Evolutionary conservation across 768 basidiomycete genomes (phyloP).

Genomic region (Collybiopsis confluens): DNA sequence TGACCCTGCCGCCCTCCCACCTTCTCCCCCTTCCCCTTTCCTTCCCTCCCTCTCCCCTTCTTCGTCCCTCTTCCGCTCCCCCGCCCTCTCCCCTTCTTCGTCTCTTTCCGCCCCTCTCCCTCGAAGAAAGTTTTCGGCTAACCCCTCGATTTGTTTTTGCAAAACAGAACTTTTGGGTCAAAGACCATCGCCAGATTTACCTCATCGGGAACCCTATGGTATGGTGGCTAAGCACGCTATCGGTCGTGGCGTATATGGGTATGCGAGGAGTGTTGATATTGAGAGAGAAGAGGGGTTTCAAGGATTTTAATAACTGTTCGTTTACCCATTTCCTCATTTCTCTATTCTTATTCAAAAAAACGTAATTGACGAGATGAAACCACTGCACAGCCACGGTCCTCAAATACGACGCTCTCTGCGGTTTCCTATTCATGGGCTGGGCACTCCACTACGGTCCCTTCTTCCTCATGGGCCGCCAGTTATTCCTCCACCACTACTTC

Average conservation of each 20-base stretch:
- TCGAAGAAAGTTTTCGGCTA: too few relatives aligned
- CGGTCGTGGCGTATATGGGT: conserved; percentile 62
- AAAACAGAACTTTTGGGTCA: conserved; percentile 99
- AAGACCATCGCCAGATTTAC: conserved; percentile 93
- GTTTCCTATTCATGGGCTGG: conserved; percentile 93
- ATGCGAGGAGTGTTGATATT: conserved; percentile 80
- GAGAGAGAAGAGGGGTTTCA: conserved; percentile 84
- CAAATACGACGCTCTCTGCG: conserved; percentile 88
- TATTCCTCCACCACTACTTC: conserved; percentile 98
- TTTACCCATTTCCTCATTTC: conserved; percentile 8
- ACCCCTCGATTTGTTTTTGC: too few relatives aligned
- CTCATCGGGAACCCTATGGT: conserved; percentile 91
- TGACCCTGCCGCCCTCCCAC: too few relatives aligned
- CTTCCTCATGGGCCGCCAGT: conserved; percentile 94
- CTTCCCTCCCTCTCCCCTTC: too few relatives aligned
- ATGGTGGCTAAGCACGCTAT: conserved; percentile 82
- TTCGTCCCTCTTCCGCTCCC: too few relatives aligned
- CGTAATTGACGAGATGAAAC: background rate
- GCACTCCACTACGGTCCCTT: conserved; percentile 92
- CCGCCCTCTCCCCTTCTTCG: too few relatives aligned
- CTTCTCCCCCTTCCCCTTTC: too few relatives aligned
- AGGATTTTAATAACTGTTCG: conserved; percentile 91
- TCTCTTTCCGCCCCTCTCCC: too few relatives aligned
- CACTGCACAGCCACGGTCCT: conserved; percentile 66
- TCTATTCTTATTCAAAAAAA: background rate